Conservation (phyloP, 139 green algal genomes). For the Chlamydomonas applanata region DNA sequence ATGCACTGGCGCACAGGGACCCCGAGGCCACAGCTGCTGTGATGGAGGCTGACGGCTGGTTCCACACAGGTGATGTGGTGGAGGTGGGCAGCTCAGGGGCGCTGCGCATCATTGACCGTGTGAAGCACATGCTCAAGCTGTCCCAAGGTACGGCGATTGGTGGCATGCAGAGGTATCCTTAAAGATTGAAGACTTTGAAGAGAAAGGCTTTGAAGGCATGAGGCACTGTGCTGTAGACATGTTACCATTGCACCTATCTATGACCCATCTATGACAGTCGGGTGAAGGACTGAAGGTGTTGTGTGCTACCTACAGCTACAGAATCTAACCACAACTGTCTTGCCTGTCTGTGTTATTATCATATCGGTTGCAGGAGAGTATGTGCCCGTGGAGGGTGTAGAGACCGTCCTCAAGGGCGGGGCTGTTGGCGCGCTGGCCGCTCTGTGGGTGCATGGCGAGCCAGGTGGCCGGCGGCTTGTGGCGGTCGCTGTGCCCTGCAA, state of each 20-base stretch:
- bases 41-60: slow-evolving; percentile 80
- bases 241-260: no score
- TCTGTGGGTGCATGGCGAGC: slow-evolving; percentile 83
- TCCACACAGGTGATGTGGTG: slow-evolving; percentile 91
- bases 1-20: slow-evolving; percentile 18
- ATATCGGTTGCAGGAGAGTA: slow-evolving; percentile 53
- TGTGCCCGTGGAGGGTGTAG: slow-evolving; percentile 81
- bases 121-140: slow-evolving; percentile 99
- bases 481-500: slow-evolving; percentile 85
- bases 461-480: slow-evolving; percentile 65
- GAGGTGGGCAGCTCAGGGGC: slow-evolving; percentile 62
- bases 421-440: slow-evolving; percentile 31
- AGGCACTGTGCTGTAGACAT: no score
- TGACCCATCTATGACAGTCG: no score
- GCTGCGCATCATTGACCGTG: slow-evolving; percentile 89
- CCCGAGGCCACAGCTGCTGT: slow-evolving; percentile 8
- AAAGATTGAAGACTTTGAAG: no score
- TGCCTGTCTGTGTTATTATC: no score
- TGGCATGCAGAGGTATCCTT: no score
- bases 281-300: no score
- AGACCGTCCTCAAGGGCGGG: slow-evolving; percentile 35
- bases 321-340: no score
- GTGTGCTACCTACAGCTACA: no score
- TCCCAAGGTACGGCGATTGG: no score
- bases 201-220: no score